Conservation (phyloP, 2,329 filamentous ascomycete species). For the Diaporthe citri region DNA sequence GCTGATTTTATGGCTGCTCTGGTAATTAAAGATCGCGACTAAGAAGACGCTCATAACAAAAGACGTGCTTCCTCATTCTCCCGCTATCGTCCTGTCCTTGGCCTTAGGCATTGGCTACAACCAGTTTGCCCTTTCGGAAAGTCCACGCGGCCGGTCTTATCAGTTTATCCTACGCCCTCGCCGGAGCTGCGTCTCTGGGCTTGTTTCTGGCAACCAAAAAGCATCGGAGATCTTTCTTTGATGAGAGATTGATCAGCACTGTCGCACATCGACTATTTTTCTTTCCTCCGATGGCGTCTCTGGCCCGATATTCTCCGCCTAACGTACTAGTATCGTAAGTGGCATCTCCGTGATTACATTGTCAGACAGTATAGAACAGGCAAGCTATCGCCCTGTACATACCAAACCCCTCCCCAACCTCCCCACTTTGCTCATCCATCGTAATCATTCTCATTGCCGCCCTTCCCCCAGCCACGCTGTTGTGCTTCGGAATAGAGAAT, state of each 20-base stretch:
- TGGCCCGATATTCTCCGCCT: not conserved
- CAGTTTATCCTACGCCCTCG: not conserved
- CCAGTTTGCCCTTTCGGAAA: not conserved
- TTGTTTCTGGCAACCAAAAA: not conserved
- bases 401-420: too few relatives aligned
- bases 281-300: too few relatives aligned
- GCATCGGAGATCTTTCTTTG: not conserved
- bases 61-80: not conserved
- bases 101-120: not conserved
- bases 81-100: not conserved
- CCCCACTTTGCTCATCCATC: not conserved
- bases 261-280: not conserved
- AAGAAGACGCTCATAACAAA: not conserved
- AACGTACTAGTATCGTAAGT: not conserved
- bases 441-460: not conserved
- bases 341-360: not conserved
- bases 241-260: not conserved
- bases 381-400: not conserved
- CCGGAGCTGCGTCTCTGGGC: not conserved
- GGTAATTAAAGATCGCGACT: too few relatives aligned
- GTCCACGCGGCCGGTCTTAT: constrained; percentile 4
- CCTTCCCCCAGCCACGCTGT: not conserved
- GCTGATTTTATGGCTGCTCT: not conserved
- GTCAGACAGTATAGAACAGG: not conserved
- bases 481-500: not conserved